phyloP scores from a whole-genome alignment of 306 rosid species.

The Cucurbita maxima region DNA sequence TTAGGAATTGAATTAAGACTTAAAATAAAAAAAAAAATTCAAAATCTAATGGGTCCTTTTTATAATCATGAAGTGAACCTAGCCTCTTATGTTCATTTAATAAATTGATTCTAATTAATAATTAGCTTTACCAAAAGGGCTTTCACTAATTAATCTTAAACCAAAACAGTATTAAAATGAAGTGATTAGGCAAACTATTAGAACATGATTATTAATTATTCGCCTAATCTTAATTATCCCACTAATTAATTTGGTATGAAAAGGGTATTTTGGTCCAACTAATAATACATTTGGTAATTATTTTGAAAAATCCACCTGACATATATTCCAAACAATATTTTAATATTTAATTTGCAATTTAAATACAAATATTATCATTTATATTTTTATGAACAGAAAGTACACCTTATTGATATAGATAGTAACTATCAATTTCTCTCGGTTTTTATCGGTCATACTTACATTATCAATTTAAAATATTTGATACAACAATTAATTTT shows the following conservation, averaged over 20 bases:
- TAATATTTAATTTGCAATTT: not conserved
- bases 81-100: slow-evolving; percentile 10
- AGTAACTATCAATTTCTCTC: too few species aligned
- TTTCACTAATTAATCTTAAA: not conserved
- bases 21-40: too few species aligned
- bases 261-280: not conserved
- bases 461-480: too few species aligned
- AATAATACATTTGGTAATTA: not conserved
- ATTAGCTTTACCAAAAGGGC: not conserved
- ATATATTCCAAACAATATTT: not conserved
- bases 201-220: not conserved
- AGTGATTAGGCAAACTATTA: not conserved
- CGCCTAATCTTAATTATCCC: not conserved
- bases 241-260: not conserved
- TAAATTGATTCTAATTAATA: not conserved
- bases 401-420: not conserved
- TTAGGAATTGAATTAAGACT: not conserved
- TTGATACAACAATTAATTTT: too few species aligned
- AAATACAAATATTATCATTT: not conserved
- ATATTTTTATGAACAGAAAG: not conserved
- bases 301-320: not conserved
- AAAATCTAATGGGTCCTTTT: slow-evolving; percentile 36
- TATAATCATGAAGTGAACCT: slow-evolving; percentile 33
- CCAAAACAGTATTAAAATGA: not conserved
- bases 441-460: too few species aligned